These are phyloP conservation scores for Malus asiatica DNA, from an alignment of 306 rosid genomes.

Conservation along the genomic window DNA sequence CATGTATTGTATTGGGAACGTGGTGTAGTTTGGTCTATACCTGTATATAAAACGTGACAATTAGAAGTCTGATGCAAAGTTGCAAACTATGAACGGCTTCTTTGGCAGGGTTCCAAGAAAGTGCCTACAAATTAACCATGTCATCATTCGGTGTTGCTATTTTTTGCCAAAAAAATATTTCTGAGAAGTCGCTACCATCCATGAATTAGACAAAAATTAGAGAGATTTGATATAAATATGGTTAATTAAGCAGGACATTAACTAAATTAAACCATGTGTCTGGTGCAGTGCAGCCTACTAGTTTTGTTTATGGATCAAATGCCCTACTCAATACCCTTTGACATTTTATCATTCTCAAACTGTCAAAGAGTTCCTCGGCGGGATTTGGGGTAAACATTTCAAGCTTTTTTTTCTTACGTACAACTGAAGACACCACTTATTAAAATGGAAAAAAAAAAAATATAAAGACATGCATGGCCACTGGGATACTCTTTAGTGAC, in stretches of 20 bases:
- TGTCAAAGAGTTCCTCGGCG: neutral
- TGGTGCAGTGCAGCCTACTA: neutral
- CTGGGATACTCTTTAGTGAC: neutral
- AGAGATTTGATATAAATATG: neutral
- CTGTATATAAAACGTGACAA: neutral
- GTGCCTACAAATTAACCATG: neutral
- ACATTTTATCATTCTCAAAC: neutral
- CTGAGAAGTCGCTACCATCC: neutral
- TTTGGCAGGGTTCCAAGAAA: neutral
- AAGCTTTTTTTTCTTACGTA: no score
- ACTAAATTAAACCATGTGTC: neutral
- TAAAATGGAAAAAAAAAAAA: no score
- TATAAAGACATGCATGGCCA: neutral
- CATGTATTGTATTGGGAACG: neutral
- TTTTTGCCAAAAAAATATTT: neutral
- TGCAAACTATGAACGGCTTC: neutral
- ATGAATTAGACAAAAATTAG: neutral
- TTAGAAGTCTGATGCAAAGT: neutral
- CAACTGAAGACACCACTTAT: no score
- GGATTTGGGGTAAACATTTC: no score
- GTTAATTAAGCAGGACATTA: neutral
- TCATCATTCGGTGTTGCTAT: neutral
- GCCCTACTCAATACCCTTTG: neutral
- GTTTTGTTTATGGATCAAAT: neutral
- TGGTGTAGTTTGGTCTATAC: neutral